phyloP scores from a whole-genome alignment of 2,329 filamentous ascomycete genomes.

The Fusarium coffeatum region DNA sequence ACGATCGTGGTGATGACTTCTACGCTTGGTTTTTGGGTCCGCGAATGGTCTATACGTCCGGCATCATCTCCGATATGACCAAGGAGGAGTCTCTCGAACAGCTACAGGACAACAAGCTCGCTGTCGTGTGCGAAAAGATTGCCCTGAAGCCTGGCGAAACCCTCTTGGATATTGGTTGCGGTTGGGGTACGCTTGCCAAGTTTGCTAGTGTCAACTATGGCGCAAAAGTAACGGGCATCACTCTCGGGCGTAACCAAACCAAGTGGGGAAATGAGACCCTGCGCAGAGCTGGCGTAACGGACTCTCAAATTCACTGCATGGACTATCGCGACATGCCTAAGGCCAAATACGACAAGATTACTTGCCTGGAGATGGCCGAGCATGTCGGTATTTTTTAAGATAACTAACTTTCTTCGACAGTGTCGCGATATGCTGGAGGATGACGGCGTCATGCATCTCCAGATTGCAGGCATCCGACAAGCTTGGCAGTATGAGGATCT shows the following conservation, averaged over 20 bases:
- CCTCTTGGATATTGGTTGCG: slow-evolving; percentile 92
- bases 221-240: slow-evolving; percentile 84
- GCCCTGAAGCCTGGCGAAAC: slow-evolving; percentile 80
- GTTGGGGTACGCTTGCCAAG: slow-evolving; percentile 92
- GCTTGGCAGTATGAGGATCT: slow-evolving; percentile 96
- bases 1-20: slow-evolving; percentile 95
- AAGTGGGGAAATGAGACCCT: slow-evolving; percentile 93
- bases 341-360: slow-evolving; percentile 89
- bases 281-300: slow-evolving; percentile 78
- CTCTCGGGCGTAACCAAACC: slow-evolving; percentile 92
- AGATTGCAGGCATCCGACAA: slow-evolving; percentile 91
- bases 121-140: slow-evolving; percentile 93
- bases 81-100: slow-evolving; percentile 89
- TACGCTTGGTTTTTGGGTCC: slow-evolving; percentile 97
- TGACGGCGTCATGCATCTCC: slow-evolving; percentile 91
- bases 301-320: slow-evolving; percentile 91
- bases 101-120: slow-evolving; percentile 95
- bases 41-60: slow-evolving; percentile 97
- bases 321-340: slow-evolving; percentile 93
- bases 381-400: slow-evolving; percentile 92
- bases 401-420: slow-evolving; percentile 81
- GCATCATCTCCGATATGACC: slow-evolving; percentile 86
- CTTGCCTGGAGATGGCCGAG: slow-evolving; percentile 96
- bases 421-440: slow-evolving; percentile 94
- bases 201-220: slow-evolving; percentile 92